Evolutionary conservation across 2,329 filamentous ascomycete genomes (phyloP).

Genomic region (Aspergillus texensis): DNA sequence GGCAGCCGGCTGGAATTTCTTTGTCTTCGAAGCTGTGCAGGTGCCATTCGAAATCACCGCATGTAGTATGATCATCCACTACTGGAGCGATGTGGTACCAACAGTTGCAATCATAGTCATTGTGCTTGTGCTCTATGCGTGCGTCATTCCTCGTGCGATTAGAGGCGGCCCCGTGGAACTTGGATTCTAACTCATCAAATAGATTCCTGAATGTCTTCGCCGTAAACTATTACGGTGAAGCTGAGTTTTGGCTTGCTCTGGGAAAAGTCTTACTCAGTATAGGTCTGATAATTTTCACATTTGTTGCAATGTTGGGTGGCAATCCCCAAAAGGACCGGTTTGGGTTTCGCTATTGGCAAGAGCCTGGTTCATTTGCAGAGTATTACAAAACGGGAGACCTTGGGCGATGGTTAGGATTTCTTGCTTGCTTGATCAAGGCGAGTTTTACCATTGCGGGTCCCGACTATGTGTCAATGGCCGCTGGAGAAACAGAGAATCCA

Average conservation of each 20-base stretch:
- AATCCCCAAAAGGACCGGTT: constrained; percentile 73
- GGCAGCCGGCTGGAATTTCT: constrained; percentile 54
- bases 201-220: constrained; percentile 67
- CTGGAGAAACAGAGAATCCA: constrained; percentile 72
- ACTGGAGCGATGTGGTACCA: constrained; percentile 52
- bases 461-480: constrained; percentile 66
- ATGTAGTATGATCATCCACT: constrained; percentile 53
- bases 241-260: constrained; percentile 73
- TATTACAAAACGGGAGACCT: constrained; percentile 66
- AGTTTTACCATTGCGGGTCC: constrained; percentile 69
- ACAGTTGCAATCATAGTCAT: constrained; percentile 51
- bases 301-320: constrained; percentile 80
- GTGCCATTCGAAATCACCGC: constrained; percentile 58
- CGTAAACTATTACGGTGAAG: constrained; percentile 74
- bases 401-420: constrained; percentile 74
- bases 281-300: constrained; percentile 73
- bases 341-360: constrained; percentile 69
- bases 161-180: background rate
- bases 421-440: constrained; percentile 73
- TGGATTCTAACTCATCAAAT: constrained; percentile 1
- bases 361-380: constrained; percentile 70
- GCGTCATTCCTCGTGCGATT: constrained; percentile 16
- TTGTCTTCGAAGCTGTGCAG: constrained; percentile 53
- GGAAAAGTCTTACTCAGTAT: constrained; percentile 74
- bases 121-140: constrained; percentile 49